Evolutionary conservation across 805 yeast genomes (phyloP).

Genomic region (Monosporozyma yasuniensis): DNA sequence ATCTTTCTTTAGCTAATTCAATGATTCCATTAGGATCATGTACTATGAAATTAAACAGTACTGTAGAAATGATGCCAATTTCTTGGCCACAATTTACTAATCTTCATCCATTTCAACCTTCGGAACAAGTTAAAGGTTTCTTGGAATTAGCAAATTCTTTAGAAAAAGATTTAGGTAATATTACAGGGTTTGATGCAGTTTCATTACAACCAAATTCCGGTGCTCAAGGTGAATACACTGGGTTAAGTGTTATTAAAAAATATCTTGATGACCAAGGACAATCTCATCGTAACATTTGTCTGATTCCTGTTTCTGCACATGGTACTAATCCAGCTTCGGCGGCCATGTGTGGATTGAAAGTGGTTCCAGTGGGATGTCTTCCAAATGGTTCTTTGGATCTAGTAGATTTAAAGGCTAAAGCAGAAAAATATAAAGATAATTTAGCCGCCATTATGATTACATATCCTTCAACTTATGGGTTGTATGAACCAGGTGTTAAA

Average conservation of each 20-base stretch:
- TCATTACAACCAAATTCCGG: conserved; percentile 96
- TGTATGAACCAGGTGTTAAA: conserved; percentile 86
- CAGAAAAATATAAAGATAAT: conserved; percentile 53
- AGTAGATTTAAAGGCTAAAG: conserved; percentile 63
- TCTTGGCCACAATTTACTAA: conserved; percentile 89
- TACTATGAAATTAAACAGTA: conserved; percentile 94
- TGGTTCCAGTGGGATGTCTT: conserved; percentile 83
- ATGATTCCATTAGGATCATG: conserved; percentile 98
- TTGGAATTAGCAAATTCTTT: conserved; percentile 63
- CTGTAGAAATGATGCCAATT: conserved; percentile 89
- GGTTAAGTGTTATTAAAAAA: conserved; percentile 74
- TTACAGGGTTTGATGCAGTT: conserved; percentile 87
- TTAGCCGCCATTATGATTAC: conserved; percentile 94
- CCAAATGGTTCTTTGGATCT: conserved; percentile 80
- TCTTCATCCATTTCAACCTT: conserved; percentile 90
- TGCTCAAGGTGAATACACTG: conserved; percentile 97
- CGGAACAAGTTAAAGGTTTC: conserved; percentile 84
- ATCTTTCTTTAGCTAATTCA: conserved; percentile 85
- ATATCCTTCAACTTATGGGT: conserved; percentile 94
- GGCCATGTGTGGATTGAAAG: conserved; percentile 92
- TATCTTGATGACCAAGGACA: conserved; percentile 68
- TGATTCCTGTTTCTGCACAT: conserved; percentile 95
- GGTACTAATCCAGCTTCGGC: conserved; percentile 99
- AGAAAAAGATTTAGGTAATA: conserved; percentile 76
- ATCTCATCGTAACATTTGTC: conserved; percentile 68